Evolutionary conservation across 2,329 filamentous ascomycete species (phyloP).

Genomic region (Parafenestella ontariensis): DNA sequence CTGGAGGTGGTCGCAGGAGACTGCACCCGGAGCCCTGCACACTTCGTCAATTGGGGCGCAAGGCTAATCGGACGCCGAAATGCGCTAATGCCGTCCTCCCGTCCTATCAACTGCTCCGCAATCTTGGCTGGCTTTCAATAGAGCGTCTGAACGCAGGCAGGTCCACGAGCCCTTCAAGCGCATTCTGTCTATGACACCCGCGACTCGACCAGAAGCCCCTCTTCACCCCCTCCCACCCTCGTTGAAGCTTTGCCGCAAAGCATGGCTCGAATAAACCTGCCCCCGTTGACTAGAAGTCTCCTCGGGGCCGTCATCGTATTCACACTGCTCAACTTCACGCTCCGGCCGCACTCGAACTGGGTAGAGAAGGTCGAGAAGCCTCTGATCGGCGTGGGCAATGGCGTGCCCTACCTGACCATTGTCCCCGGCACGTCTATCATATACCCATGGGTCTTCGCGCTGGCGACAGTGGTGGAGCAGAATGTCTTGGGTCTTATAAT

Average conservation of each 20-base stretch:
- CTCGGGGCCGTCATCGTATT: slow-evolving; percentile 77
- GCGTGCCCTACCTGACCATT: slow-evolving; percentile 86
- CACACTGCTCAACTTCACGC: slow-evolving; percentile 80
- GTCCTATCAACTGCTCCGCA: not conserved
- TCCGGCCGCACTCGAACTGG: slow-evolving; percentile 61
- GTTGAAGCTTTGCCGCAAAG: slow-evolving; percentile 1
- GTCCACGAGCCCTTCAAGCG: not conserved
- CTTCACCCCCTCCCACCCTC: not conserved
- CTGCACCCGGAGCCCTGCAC: too few relatives aligned
- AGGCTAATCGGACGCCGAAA: not conserved
- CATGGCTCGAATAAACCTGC: slow-evolving; percentile 89
- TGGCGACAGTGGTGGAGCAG: slow-evolving; percentile 87
- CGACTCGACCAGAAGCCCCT: not conserved
- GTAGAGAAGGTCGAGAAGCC: slow-evolving; percentile 55
- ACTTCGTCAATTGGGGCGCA: not conserved
- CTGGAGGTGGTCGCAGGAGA: not conserved
- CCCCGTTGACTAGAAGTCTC: slow-evolving; percentile 84
- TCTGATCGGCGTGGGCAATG: slow-evolving; percentile 60
- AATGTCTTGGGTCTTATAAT: slow-evolving; percentile 87
- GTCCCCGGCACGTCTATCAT: slow-evolving; percentile 82
- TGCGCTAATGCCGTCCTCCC: not conserved
- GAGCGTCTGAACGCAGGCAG: not conserved
- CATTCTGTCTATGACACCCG: too few relatives aligned
- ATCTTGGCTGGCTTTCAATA: not conserved
- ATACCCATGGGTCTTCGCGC: slow-evolving; percentile 92